Conservation (phyloP, 2,329 filamentous ascomycete species). For the Phaeosphaeriaceae sp. region DNA sequence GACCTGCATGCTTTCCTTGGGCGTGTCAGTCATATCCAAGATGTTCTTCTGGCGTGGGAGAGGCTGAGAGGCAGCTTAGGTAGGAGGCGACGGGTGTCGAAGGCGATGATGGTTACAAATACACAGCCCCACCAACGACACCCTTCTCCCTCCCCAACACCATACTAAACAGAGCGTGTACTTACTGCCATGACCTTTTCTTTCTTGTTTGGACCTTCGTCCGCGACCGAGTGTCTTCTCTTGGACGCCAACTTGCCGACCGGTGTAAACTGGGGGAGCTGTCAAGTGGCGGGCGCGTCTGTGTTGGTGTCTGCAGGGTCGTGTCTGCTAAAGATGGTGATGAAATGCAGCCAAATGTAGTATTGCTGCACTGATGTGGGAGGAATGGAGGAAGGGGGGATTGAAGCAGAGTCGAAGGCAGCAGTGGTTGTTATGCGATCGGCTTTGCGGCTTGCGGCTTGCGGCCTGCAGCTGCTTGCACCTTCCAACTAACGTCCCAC, state of each 20-base stretch:
- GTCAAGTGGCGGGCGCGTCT: slow-evolving; percentile 9
- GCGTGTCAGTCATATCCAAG: slow-evolving; percentile 14
- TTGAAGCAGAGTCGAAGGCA: neutral
- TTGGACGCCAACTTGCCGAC: slow-evolving; percentile 50
- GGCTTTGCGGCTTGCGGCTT: neutral
- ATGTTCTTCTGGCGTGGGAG: neutral
- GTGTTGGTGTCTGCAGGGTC: neutral
- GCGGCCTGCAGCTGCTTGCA: neutral
- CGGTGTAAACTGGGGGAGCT: slow-evolving; percentile 30
- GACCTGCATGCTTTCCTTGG: slow-evolving; percentile 67
- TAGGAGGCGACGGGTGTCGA: slow-evolving; percentile 13
- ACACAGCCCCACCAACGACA: slow-evolving; percentile 29
- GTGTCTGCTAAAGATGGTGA: neutral
- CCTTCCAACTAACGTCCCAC: neutral
- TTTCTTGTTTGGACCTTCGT: slow-evolving; percentile 50
- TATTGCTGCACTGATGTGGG: neutral
- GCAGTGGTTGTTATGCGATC: neutral
- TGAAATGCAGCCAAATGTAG: neutral
- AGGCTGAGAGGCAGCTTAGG: slow-evolving; percentile 1
- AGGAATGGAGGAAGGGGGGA: neutral
- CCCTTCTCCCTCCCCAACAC: slow-evolving; percentile 5
- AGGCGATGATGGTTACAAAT: slow-evolving; percentile 29
- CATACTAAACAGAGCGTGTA: slow-evolving; percentile 14
- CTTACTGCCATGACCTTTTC: slow-evolving; percentile 47
- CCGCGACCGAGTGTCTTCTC: slow-evolving; percentile 48